Evolutionary conservation across 1,139 yeast genomes (phyloP), one percentile per base, ranked within the genome.

Genomic region (Protomyces inundatus): DNA sequence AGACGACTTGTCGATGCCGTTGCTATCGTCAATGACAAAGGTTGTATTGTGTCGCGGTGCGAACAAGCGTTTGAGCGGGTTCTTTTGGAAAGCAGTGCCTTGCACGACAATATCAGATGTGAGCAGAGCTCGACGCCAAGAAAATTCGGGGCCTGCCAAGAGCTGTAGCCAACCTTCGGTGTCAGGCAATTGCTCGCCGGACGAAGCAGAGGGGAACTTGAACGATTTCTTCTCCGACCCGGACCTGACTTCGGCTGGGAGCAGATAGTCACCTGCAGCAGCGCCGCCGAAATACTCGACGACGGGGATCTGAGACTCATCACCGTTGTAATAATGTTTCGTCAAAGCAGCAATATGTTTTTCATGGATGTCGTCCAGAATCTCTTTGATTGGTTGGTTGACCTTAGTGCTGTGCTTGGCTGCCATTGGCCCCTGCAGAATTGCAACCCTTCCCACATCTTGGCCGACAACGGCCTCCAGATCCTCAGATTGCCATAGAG

Each of bases 401-500:
- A 88, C 95, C 74, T 82, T 81, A 72, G 82, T 88, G 71, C 98
- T 87, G 80, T 80, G 91, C 78, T 87, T 91, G 71, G 97, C 97
- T 71, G 98, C 96, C 72, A 95, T 98, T 60, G 99, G 99, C 71
- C 98, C 98, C 73, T 90, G 97, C 73, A 93, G 83, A 71, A 93
- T 90, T 87, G 98, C 95, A 32, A 97, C 91, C 82, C 98, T 88
- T 78, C 91, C 95, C 69, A 93, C 98, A 76, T 93, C 99, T 74
- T 87, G 91, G 71, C 83, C 98, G 69, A 89, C 93, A 73, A 93
- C 98, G 68, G 97, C 89, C 76, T 91, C 98, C 73, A 93, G 83
- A 75, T 90, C 95, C 81, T 93, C 98, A 45, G 97, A 88, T 82
- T 93, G 99, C 98, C 98, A 93, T 75, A 93, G 82, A 58, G 98